Evolutionary conservation across 1,139 yeast species (phyloP).

Genomic region (Pneumocystis oryctolagi): DNA sequence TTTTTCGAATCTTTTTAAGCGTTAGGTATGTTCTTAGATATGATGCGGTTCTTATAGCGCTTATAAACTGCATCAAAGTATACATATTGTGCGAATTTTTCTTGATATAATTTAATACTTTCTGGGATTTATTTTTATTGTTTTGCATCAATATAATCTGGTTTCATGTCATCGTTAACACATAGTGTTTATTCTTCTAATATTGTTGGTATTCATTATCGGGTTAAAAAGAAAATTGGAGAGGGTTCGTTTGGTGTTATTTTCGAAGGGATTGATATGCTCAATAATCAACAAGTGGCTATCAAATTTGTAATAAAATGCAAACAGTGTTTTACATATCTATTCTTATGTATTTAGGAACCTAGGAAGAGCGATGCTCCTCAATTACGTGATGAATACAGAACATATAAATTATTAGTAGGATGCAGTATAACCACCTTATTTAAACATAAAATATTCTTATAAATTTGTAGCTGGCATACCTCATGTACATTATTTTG

Average conservation of each 20-base stretch:
- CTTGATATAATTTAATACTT: neutral
- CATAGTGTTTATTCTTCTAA: slow-evolving; percentile 18
- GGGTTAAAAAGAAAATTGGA: slow-evolving; percentile 91
- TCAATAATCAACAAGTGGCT: slow-evolving; percentile 66
- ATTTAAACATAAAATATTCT: neutral
- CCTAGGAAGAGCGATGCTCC: slow-evolving; percentile 97
- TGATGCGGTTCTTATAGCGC: neutral
- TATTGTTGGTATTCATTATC: slow-evolving; percentile 67
- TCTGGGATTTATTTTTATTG: neutral
- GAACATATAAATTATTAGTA: slow-evolving; percentile 76
- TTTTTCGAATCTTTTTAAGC: neutral
- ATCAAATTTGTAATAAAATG: slow-evolving; percentile 33
- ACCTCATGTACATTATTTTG: slow-evolving; percentile 90
- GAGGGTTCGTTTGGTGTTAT: slow-evolving; percentile 97
- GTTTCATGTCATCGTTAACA: neutral
- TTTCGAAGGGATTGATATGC: slow-evolving; percentile 81
- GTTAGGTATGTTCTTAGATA: neutral
- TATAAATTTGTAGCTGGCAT: slow-evolving; percentile 42
- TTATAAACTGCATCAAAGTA: neutral
- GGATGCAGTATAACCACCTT: slow-evolving; percentile 31
- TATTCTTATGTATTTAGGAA: slow-evolving; percentile 30
- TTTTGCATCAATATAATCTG: neutral
- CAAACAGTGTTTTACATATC: slow-evolving; percentile 19
- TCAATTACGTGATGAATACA: slow-evolving; percentile 84
- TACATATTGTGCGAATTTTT: neutral